Percentiles rank a stretch among this genome's conserved stretches.
These are phyloP conservation scores for Tausonia pullulans DNA, from an alignment of 1,284 basidiomycete genomes.

Conservation along the genomic window DNA sequence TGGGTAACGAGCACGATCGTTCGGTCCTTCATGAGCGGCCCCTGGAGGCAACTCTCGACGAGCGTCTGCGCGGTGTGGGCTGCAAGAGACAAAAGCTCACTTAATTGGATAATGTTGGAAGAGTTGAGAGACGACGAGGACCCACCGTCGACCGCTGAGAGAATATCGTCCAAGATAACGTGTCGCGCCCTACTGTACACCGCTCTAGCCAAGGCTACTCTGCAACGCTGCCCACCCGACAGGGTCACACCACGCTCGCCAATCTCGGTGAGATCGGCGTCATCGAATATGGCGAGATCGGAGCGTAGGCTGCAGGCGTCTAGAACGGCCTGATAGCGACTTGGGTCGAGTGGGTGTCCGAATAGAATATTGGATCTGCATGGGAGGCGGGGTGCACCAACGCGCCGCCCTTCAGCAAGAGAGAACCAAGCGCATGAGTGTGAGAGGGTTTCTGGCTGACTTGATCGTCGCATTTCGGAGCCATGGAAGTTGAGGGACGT, in stretches of 20 bases:
- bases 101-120: background rate
- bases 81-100: background rate
- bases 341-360: conserved; percentile 33
- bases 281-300: conserved; percentile 30
- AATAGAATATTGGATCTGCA: conserved; percentile 32
- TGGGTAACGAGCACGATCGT: conserved; percentile 71
- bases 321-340: conserved; percentile 30
- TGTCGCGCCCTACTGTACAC: conserved; percentile 58
- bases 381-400: background rate
- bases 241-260: conserved; percentile 71
- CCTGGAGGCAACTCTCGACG: conserved; percentile 29
- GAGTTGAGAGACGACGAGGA: background rate
- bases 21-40: conserved; percentile 43
- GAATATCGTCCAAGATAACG: conserved; percentile 29
- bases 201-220: conserved; percentile 67
- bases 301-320: conserved; percentile 27
- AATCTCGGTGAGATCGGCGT: conserved; percentile 53
- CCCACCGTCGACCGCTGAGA: conserved; percentile 31
- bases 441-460: no score
- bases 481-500: conserved; percentile 23
- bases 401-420: background rate
- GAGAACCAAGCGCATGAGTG: no score
- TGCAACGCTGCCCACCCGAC: conserved; percentile 49
- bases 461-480: conserved; percentile 24
- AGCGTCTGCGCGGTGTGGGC: conserved; percentile 33